A percentile compares a stretch with the other conserved stretches of the same genome.
Conservation (phyloP, 2,329 filamentous ascomycete species). For the Verticillium nonalfalfae region DNA sequence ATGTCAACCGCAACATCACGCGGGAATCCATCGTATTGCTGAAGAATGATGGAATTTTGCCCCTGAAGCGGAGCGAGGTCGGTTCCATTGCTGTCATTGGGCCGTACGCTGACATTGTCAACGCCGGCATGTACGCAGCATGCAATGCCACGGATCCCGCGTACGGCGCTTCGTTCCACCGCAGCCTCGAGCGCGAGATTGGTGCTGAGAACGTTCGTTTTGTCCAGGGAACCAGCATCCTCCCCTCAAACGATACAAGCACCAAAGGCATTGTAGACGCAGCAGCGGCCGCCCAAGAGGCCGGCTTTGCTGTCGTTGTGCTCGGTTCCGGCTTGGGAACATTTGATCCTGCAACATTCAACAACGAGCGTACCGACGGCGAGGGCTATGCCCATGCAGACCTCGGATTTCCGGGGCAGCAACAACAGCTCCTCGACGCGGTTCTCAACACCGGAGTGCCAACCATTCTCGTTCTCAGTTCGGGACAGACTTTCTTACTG, state of each 20-base stretch:
- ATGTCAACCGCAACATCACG: constrained; percentile 12
- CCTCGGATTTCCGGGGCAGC: constrained; percentile 22
- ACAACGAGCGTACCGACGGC: constrained; percentile 24
- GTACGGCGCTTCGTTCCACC: constrained; percentile 14
- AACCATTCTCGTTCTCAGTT: constrained; percentile 20
- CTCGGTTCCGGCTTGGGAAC: constrained; percentile 20
- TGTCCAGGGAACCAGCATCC: constrained; percentile 10
- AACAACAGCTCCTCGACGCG: constrained; percentile 25
- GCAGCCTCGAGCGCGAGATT: constrained; percentile 11
- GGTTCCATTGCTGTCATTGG: constrained; percentile 12
- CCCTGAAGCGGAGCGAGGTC: constrained; percentile 1
- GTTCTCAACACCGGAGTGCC: constrained; percentile 22
- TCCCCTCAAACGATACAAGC: constrained; percentile 12
- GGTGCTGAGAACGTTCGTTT: constrained; percentile 15
- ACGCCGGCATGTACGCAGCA: constrained; percentile 14
- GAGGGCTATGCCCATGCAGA: constrained; percentile 23
- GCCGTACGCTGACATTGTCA: constrained; percentile 14
- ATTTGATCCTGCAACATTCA: constrained; percentile 16
- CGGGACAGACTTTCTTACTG: constrained; percentile 23
- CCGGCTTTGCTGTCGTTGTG: constrained; percentile 20
- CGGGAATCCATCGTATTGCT: constrained; percentile 16
- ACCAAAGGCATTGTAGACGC: constrained; percentile 10
- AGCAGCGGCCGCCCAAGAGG: constrained; percentile 18
- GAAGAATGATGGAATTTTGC: constrained; percentile 13
- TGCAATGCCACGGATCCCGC: constrained; percentile 12